Base-by-base conservation (phyloP, 2,329 filamentous ascomycete species). In the Penicillium sp. region DNA sequence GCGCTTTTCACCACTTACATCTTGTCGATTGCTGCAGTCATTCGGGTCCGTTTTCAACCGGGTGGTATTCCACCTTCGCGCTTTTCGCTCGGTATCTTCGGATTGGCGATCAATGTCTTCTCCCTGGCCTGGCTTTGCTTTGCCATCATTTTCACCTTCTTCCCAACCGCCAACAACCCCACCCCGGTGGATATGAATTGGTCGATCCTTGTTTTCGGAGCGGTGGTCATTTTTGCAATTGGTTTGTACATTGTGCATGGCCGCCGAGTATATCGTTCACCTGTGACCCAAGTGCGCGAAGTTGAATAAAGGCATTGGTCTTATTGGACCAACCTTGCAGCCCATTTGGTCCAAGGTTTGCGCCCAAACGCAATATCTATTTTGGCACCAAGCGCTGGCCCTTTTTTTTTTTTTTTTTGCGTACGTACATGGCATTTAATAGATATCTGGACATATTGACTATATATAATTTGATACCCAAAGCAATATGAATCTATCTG, bases 1-100 rank as follows among this genome's bases (percentile, higher is more conserved):
- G 78, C 79, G 1, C 75, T 84, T 17, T 78, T 83, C 49, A 77
- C 77, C 21, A 81, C 80, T 19, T 84, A 84, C 64, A 76, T 83
- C 53, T 73, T 83, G 75, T 62, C 69, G 0, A 69, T 70, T 21
- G 63, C 42, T 0, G 61, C 64, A 2, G 58, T 68, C 39, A 61
- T 67, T 23, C 62, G 64, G 10, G 62, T 63, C 38, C 65, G 65
- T 12, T 49, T 63, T 36, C 59, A 64, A 21, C 59, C 65, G 3
- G 57, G 54, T 39, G 64, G 65, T 12, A 61, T 67, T 8, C 66
- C 64, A 9, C 65, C 42, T 2, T 53, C 65, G 10, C 62, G 62
- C 8, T 67, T 67, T 41, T 69, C 68, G 2, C 61, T 71, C 1
- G 70, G 69, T 17, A 43, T 44, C n/a, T 59, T 69, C 23, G 70